phyloP scores from a whole-genome alignment of 2,329 filamentous ascomycete genomes.

The Aspergillus pseudoterreus region DNA sequence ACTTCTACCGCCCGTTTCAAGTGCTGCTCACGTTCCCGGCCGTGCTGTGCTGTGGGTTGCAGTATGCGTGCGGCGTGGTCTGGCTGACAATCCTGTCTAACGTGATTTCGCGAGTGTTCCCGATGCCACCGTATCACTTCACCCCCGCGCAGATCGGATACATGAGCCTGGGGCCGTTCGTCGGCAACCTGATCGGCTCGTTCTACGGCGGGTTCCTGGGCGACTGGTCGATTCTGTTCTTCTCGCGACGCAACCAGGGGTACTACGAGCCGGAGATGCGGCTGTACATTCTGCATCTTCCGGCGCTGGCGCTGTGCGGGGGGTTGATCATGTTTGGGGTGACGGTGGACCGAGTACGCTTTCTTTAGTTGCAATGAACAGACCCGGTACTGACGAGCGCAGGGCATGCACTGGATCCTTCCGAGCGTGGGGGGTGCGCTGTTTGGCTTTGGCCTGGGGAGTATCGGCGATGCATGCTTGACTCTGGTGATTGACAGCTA shows the following conservation, averaged over 20 bases:
- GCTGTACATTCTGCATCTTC: constrained; percentile 32
- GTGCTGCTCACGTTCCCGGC: constrained; percentile 35
- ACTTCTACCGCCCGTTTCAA: constrained; percentile 29
- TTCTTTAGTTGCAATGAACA: background rate
- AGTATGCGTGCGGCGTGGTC: constrained; percentile 38
- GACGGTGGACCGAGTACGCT: constrained; percentile 32
- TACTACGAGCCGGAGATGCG: constrained; percentile 51
- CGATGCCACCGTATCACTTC: constrained; percentile 32
- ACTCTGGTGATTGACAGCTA: constrained; percentile 39
- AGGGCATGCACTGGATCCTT: constrained; percentile 46
- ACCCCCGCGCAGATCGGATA: constrained; percentile 29
- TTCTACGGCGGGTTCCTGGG: constrained; percentile 40
- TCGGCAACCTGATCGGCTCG: constrained; percentile 39
- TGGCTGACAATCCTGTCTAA: constrained; percentile 32
- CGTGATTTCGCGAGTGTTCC: constrained; percentile 34
- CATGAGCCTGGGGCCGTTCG: constrained; percentile 32
- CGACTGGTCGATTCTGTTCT: constrained; percentile 38
- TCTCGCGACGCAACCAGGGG: constrained; percentile 44
- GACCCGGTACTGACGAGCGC: background rate
- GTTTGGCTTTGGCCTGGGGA: constrained; percentile 39
- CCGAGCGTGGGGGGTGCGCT: constrained; percentile 36
- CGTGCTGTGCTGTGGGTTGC: constrained; percentile 38
- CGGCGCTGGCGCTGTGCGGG: constrained; percentile 39
- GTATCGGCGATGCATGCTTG: constrained; percentile 35
- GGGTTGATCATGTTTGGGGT: constrained; percentile 44